Base-by-base conservation (phyloP, 2,329 filamentous ascomycete genomes). In the Claviceps sp. region DNA sequence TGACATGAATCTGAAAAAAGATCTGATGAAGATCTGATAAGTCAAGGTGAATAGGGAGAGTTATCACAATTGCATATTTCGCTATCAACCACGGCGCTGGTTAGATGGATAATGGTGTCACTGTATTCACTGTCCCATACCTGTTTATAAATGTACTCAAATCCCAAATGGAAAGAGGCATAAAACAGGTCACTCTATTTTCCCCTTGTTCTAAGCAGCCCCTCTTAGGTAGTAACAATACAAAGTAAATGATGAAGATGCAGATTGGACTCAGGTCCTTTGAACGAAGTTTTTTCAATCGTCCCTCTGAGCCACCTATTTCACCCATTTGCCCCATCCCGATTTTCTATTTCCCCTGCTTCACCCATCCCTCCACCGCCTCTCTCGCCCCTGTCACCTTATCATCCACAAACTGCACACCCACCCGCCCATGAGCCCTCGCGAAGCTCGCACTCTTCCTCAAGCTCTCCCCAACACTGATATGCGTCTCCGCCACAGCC, bases 351-450 rank as follows among this genome's bases (percentile, higher is more conserved):
- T 85, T 86, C 52, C 88, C 90, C 77, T 94, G 90, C 74, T 81
- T 88, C 51, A 97, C 87, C 88, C 90, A 93, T 55, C 81, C 82
- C 75, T 96, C 89, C 53, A 96, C 72, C 48, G 78, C 77, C 69
- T 90, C 84, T 60, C 89, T 79, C 53, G 80, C 84, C 51, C 83
- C 79, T 54, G 77, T 79, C 50, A 95, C 85, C 73, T 87, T 90
- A 55, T 88, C 85, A 64, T 94, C 84, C 55, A 94, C 80, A 71
- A 84, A 86, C 57, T 74, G 76, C 56, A 82, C 77, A 47, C 81
- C 81, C 66, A 88, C 77, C 59, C 83, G 75, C 47, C 79, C 80
- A 69, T 94, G 87, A 52, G 84, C 79, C 68, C 81, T 81, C 50
- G 86, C 86, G 55, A 88, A 87, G 66, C 79, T 74, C 72, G 82